Conservation (phyloP, 768 basidiomycete species). For the Hygrophorus pudorinus region DNA sequence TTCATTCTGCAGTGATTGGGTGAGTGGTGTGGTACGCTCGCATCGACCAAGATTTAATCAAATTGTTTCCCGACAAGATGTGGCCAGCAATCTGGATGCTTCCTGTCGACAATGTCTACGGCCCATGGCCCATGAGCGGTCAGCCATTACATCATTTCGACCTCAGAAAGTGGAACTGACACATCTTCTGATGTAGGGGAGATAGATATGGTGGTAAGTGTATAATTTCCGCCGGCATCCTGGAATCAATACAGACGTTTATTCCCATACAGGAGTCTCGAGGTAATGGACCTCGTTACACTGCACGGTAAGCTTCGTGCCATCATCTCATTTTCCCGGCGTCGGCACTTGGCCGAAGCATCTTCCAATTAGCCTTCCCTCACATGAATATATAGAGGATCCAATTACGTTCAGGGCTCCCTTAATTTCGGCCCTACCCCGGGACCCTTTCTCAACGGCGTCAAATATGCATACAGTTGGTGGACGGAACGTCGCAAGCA, state of each 20-base stretch:
- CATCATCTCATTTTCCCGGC: constrained; percentile 8
- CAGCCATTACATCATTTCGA: constrained; percentile 15
- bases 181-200: constrained; percentile 31
- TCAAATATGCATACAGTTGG: constrained; percentile 31
- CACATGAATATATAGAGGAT: constrained; percentile 18
- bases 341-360: constrained; percentile 19
- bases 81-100: constrained; percentile 52
- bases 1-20: constrained; percentile 39
- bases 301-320: no score
- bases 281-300: no score
- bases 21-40: constrained; percentile 69
- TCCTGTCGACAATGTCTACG: constrained; percentile 53
- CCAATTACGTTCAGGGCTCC: no score
- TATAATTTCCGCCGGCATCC: no score
- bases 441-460: constrained; percentile 5
- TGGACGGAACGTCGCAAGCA: constrained; percentile 39
- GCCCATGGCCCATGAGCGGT: constrained; percentile 49
- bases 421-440: constrained; percentile 25
- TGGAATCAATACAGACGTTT: no score
- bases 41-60: constrained; percentile 9
- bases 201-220: constrained; percentile 48
- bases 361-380: background rate
- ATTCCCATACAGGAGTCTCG: no score
- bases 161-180: constrained; percentile 23
- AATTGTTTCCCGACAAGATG: background rate